Conservation (phyloP, 2,329 filamentous ascomycete species). For the Fusarium floridanum region DNA sequence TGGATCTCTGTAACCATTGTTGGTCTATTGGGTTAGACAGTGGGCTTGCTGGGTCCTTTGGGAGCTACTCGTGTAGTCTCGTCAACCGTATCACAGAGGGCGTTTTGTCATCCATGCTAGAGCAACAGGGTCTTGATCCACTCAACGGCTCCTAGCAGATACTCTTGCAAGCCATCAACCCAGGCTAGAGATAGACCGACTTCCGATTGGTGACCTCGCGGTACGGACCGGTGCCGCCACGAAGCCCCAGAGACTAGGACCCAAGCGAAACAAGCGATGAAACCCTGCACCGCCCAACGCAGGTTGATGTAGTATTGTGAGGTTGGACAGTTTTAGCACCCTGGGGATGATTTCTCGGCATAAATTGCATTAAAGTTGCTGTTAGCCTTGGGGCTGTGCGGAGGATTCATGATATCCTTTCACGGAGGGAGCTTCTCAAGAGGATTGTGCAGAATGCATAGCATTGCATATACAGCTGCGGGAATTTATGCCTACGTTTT, state of each 20-base stretch:
- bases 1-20: slow-evolving; percentile 1
- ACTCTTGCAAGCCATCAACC: not conserved
- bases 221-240: not conserved
- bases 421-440: not conserved
- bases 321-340: not conserved
- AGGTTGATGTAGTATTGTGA: not conserved
- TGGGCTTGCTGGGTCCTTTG: not conserved
- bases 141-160: not conserved
- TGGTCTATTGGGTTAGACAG: not conserved
- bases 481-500: not conserved
- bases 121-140: not conserved
- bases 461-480: not conserved
- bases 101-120: slow-evolving; percentile 4
- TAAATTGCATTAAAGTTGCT: not conserved
- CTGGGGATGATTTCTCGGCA: not conserved
- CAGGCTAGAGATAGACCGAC: not conserved
- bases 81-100: slow-evolving; percentile 5
- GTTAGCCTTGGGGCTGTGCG: not conserved
- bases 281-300: not conserved
- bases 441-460: not conserved
- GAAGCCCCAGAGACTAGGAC: not conserved
- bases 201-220: slow-evolving; percentile 1
- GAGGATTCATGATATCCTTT: not conserved
- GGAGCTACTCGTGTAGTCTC: not conserved
- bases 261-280: not conserved